phyloP scores from a whole-genome alignment of 1,284 basidiomycete species.

The Erythrobasidium hasegawianum region DNA sequence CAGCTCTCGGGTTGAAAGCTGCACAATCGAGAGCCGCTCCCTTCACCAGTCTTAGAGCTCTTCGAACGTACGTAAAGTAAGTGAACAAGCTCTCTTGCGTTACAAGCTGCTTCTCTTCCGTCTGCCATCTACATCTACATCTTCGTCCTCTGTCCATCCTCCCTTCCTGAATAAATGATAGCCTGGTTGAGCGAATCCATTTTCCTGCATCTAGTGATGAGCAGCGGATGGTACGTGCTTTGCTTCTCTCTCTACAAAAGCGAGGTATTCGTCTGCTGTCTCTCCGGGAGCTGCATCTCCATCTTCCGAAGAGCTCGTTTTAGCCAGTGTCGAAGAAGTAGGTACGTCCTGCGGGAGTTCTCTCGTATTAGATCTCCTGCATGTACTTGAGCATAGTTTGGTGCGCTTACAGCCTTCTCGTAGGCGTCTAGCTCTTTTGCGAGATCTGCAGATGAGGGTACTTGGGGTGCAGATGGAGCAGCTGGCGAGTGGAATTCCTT shows the following conservation, averaged over 20 bases:
- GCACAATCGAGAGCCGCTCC: no score
- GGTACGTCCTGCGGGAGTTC: slow-evolving; percentile 7
- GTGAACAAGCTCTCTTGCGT: no score
- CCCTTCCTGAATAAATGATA: no score
- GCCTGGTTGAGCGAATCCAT: no score
- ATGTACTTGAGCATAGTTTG: background rate
- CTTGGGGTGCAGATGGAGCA: slow-evolving; percentile 49
- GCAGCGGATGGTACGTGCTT: slow-evolving; percentile 42
- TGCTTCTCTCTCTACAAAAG: slow-evolving; percentile 45
- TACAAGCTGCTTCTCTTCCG: no score
- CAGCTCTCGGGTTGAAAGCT: no score
- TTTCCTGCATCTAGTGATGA: slow-evolving; percentile 1
- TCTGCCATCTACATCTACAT: no score
- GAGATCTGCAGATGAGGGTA: slow-evolving; percentile 50
- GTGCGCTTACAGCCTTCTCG: slow-evolving; percentile 43
- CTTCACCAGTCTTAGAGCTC: no score
- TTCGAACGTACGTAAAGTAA: no score
- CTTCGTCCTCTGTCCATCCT: no score
- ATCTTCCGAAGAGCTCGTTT: slow-evolving; percentile 20
- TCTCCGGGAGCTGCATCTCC: slow-evolving; percentile 37
- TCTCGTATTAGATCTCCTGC: no score
- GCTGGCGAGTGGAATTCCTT: slow-evolving; percentile 52
- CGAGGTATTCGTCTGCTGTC: slow-evolving; percentile 49
- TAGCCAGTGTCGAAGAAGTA: background rate
- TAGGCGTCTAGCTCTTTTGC: slow-evolving; percentile 51